Conservation (phyloP, 352 stramenopile species). For the Globisporangium apiculatum region DNA sequence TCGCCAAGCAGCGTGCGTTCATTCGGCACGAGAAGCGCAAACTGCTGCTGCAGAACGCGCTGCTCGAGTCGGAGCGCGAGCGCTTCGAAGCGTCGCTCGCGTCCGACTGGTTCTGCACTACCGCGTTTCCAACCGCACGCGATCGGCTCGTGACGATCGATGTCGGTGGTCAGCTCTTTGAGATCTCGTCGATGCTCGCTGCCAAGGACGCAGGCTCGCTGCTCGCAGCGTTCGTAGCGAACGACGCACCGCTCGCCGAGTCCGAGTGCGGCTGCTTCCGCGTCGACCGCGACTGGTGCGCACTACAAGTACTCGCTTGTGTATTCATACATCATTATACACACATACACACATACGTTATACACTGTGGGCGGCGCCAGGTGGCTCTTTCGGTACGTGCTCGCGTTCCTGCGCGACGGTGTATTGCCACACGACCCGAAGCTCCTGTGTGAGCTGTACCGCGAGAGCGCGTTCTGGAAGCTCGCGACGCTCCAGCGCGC, state of each 20-base stretch:
- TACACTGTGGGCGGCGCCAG: slow-evolving; percentile 12
- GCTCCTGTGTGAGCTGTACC: slow-evolving; percentile 57
- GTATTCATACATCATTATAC: no score
- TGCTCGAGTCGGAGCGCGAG: slow-evolving; percentile 68
- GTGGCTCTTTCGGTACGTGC: slow-evolving; percentile 68
- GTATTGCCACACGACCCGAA: slow-evolving; percentile 60
- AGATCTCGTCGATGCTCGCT: slow-evolving; percentile 43
- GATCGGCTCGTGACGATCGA: slow-evolving; percentile 53
- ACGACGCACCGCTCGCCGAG: slow-evolving; percentile 53
- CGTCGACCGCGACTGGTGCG: slow-evolving; percentile 63
- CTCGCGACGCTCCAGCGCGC: slow-evolving; percentile 67
- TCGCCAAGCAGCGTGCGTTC: slow-evolving; percentile 71
- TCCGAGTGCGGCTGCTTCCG: slow-evolving; percentile 66
- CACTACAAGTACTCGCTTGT: not conserved
- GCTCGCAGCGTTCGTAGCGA: slow-evolving; percentile 52
- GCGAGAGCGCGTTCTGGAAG: slow-evolving; percentile 81
- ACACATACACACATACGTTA: no score
- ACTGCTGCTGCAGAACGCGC: slow-evolving; percentile 60
- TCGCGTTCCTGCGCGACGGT: slow-evolving; percentile 76
- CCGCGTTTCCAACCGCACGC: slow-evolving; percentile 34
- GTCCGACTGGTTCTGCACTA: slow-evolving; percentile 70
- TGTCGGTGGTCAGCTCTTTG: slow-evolving; percentile 67
- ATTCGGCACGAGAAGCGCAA: slow-evolving; percentile 76
- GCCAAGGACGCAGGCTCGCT: slow-evolving; percentile 52
- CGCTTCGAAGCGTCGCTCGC: slow-evolving; percentile 60